Evolutionary conservation across 176 grass and related monocot genomes (phyloP).

Genomic region (Tuctoria greenei): DNA sequence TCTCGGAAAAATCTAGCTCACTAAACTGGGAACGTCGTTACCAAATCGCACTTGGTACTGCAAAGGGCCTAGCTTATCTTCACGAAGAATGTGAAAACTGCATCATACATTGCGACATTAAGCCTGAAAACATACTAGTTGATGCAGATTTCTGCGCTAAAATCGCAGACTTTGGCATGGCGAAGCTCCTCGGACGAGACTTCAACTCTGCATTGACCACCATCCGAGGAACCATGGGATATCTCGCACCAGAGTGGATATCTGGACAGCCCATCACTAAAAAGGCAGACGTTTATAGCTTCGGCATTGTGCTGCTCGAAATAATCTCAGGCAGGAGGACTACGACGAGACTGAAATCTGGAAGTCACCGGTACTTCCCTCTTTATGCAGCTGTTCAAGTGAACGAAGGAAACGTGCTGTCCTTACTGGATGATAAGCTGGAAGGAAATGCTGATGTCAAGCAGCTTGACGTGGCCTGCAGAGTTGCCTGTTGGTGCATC

Average conservation of each 20-base stretch:
- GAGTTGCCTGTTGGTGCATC: constrained; percentile 28
- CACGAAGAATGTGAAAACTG: constrained; percentile 23
- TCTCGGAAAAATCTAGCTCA: neutral
- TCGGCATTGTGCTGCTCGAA: constrained; percentile 28
- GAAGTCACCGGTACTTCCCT: constrained; percentile 27
- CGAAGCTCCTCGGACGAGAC: constrained; percentile 29
- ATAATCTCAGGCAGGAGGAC: constrained; percentile 24
- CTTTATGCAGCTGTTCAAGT: constrained; percentile 13
- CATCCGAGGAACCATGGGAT: constrained; percentile 30
- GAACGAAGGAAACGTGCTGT: constrained; percentile 9
- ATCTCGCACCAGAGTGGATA: constrained; percentile 33
- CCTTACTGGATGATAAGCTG: constrained; percentile 15
- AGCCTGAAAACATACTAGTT: constrained; percentile 25
- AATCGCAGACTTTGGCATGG: constrained; percentile 30
- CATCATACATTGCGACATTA: constrained; percentile 30
- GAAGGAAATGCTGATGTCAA: constrained; percentile 3
- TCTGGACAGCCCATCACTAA: constrained; percentile 13
- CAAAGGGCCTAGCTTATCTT: constrained; percentile 28
- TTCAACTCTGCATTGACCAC: constrained; percentile 32
- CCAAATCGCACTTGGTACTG: constrained; percentile 18
- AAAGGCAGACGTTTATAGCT: constrained; percentile 25
- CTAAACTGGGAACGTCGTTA: constrained; percentile 17
- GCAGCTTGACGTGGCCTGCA: neutral
- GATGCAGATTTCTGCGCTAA: neutral
- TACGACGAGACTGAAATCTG: neutral